Percentiles rank a stretch among this genome's conserved stretches.
Conservation (phyloP, 2,329 filamentous ascomycete genomes). For the Pseudofabraea citricarpa region DNA sequence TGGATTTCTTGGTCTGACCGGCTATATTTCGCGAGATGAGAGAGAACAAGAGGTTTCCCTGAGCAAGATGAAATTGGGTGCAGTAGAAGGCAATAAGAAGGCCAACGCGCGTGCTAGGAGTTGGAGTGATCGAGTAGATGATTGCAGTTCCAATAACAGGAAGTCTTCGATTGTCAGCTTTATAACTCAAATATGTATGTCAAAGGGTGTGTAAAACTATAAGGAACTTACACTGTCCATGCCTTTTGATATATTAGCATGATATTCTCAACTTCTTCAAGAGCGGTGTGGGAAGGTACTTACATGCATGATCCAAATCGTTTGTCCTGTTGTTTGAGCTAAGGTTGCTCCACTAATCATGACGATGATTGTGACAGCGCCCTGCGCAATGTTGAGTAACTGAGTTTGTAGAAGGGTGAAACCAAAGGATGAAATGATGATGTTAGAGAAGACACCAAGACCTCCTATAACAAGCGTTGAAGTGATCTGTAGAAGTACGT, state of each 20-base stretch:
- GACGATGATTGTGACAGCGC: conserved; percentile 20
- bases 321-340: conserved; percentile 16
- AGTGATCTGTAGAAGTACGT: conserved; percentile 19
- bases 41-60: conserved; percentile 31
- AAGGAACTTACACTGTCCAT: conserved; percentile 8
- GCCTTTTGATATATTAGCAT: background rate
- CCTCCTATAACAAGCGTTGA: conserved; percentile 29
- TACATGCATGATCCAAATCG: conserved; percentile 18
- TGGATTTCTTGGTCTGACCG: conserved; percentile 37
- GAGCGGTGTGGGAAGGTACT: background rate
- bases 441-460: conserved; percentile 30
- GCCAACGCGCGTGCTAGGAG: conserved; percentile 13
- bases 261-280: too few relatives aligned
- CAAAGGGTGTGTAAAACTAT: background rate
- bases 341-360: conserved; percentile 22
- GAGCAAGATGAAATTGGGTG: conserved; percentile 22
- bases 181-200: background rate
- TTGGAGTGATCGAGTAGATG: conserved; percentile 19
- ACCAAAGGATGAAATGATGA: conserved; percentile 26
- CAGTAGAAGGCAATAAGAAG: conserved; percentile 26
- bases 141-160: conserved; percentile 20
- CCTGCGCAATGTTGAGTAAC: conserved; percentile 26
- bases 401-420: conserved; percentile 24
- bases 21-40: conserved; percentile 52
- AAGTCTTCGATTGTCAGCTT: conserved; percentile 10